Base-by-base conservation (phyloP, 192 early-diverging fungal species). In the Coemansia sp. region DNA sequence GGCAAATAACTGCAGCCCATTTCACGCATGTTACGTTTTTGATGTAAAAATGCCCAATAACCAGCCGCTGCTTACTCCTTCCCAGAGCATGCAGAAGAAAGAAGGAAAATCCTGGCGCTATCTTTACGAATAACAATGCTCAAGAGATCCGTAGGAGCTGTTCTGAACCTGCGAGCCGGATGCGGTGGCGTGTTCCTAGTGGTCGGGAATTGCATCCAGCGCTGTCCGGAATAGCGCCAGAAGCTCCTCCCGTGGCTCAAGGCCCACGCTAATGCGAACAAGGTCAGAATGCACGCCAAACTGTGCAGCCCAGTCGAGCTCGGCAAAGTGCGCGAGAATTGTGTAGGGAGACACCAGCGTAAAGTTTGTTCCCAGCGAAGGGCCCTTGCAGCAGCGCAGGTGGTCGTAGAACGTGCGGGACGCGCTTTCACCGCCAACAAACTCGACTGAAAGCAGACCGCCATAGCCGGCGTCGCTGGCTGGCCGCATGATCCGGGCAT, bases 291-390 rank as follows among this genome's bases (percentile, higher is more conserved):
- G 72, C 49, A 98, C 94, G 40, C 93, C 93, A 74, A 74, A 97
- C 61, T 86, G 70, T 2, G 83, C 86, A 16, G 94, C 97, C 97
- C 97, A 98, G 32, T 97, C 95, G 14, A 97, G 80, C 77, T 98
- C 97, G 37, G 79, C 80, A 76, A 92, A 98, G 73, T 98, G 97
- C 9, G 95, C 97, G n/a, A 98, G 69, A 19, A 98, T 92, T 0
- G 95, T 94, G 71, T 98, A 98, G 3, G 97, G 95, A 64, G 91
- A 92, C 4, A 89, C 92, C 55, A 98, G 84, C 16, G 97, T 98
- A 64, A 98, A 98, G 84, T 95, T 98, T 37, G 97, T 98, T 1
- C 97, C 97, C 20, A 98, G 82, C 5, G 94, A 95, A 16, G 97
- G 97, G 2, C 97, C 97, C 71, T 98, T 98, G 68, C 90, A 91